Conservation (phyloP, 202 grass and related monocot species). For the Alloteropsis angusta region DNA sequence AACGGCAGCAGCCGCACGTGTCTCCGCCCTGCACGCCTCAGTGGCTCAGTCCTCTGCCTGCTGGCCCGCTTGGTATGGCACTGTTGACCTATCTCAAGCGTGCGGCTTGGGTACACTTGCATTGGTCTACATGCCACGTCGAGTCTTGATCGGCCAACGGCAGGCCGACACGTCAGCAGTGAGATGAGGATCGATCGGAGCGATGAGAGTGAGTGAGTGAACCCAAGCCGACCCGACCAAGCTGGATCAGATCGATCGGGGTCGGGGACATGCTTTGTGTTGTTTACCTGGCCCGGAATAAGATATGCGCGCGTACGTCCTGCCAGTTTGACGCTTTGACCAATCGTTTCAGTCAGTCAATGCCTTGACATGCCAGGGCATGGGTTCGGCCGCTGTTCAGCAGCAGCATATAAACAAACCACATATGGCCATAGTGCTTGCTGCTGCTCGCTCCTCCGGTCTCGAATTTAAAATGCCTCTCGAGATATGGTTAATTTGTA, state of each 20-base stretch:
- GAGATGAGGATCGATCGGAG: background rate
- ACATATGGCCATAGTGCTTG: background rate
- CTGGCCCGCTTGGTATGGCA: too few species aligned
- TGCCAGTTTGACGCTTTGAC: conserved; percentile 10
- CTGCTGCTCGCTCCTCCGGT: background rate
- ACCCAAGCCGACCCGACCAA: background rate
- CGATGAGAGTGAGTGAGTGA: background rate
- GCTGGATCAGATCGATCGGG: background rate
- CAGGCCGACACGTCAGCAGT: too few species aligned
- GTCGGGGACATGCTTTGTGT: conserved; percentile 13
- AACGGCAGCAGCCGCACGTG: background rate
- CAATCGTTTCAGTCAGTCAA: background rate
- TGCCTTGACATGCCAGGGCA: background rate
- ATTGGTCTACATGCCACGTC: too few species aligned
- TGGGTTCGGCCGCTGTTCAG: background rate
- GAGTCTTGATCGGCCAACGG: too few species aligned
- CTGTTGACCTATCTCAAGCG: too few species aligned
- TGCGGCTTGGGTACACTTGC: too few species aligned
- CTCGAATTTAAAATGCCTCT: background rate
- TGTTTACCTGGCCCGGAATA: conserved; percentile 7
- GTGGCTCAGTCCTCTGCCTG: too few species aligned
- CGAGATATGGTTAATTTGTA: background rate
- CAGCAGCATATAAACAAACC: background rate
- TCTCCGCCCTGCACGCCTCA: background rate
- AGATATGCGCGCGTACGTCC: background rate